Evolutionary conservation across 306 rosid species (phyloP).

Genomic region (Argentina anserina): DNA sequence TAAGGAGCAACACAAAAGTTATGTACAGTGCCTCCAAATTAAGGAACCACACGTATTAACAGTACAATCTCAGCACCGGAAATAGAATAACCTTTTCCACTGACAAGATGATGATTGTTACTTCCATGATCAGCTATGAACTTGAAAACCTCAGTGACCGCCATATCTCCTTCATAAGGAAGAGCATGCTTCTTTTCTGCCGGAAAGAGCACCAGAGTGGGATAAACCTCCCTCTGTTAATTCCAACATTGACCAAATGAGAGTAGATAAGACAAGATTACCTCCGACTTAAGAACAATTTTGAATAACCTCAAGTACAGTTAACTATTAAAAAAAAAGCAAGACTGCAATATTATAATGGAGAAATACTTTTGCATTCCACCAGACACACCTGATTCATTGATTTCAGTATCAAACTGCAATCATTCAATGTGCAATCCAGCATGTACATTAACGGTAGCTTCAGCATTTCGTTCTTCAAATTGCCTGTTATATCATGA

Average conservation of each 20-base stretch:
- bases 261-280: not conserved
- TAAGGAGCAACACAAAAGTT: not conserved
- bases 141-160: slow-evolving; percentile 62
- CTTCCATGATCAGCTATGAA: slow-evolving; percentile 77
- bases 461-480: slow-evolving; percentile 38
- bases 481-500: slow-evolving; percentile 45
- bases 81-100: slow-evolving; percentile 55
- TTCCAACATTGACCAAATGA: slow-evolving; percentile 23
- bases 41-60: not conserved
- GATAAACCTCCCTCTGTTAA: slow-evolving; percentile 84
- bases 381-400: slow-evolving; percentile 58
- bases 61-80: not conserved
- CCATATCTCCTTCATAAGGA: slow-evolving; percentile 66
- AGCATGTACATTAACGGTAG: slow-evolving; percentile 73
- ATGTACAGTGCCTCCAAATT: not conserved
- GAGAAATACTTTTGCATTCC: not conserved
- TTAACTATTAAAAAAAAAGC: not conserved
- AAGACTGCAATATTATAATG: not conserved
- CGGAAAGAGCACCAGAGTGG: slow-evolving; percentile 77
- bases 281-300: not conserved
- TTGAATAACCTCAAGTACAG: not conserved
- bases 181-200: slow-evolving; percentile 63
- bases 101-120: slow-evolving; percentile 49
- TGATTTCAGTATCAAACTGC: slow-evolving; percentile 63
- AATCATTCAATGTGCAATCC: slow-evolving; percentile 89